A percentile compares a stretch with the other conserved stretches of the same genome.
These are phyloP conservation scores for Danielia oregonensis DNA, from an alignment of 805 yeast genomes.

Conservation along the genomic window DNA sequence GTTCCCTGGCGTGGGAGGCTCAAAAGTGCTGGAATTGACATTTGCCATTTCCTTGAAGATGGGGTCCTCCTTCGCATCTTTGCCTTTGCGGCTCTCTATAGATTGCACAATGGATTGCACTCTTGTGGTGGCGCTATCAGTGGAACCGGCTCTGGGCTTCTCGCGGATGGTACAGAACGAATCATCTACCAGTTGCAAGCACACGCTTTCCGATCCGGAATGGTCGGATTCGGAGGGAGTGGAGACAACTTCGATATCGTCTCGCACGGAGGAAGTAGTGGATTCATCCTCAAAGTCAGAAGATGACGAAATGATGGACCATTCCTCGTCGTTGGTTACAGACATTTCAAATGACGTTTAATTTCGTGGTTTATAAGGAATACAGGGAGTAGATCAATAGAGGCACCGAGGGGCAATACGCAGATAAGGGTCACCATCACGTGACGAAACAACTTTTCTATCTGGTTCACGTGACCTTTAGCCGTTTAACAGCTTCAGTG, in stretches of 20 bases:
- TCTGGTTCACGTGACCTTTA: background rate
- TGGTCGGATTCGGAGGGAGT: no score
- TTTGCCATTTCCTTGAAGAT: background rate
- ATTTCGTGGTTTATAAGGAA: background rate
- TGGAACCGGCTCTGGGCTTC: no score
- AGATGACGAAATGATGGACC: constrained; percentile 42
- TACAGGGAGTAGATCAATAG: background rate
- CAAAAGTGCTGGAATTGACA: background rate
- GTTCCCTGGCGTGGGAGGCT: background rate
- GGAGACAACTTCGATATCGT: background rate
- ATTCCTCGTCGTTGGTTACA: constrained; percentile 35
- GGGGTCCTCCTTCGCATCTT: background rate
- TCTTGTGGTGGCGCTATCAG: no score
- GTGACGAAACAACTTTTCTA: no score
- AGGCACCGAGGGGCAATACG: background rate
- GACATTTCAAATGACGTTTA: background rate
- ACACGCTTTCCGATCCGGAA: no score
- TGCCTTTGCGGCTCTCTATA: no score
- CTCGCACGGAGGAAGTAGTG: constrained; percentile 10
- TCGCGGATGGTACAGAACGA: constrained; percentile 1
- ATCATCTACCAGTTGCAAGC: background rate
- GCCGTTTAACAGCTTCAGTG: no score
- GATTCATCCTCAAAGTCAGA: constrained; percentile 36
- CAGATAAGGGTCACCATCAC: no score
- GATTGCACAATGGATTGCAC: no score